A percentile compares a stretch with the other conserved stretches of the same genome.
phyloP scores from a whole-genome alignment of 768 basidiomycete species.

The Suillus spraguei region DNA sequence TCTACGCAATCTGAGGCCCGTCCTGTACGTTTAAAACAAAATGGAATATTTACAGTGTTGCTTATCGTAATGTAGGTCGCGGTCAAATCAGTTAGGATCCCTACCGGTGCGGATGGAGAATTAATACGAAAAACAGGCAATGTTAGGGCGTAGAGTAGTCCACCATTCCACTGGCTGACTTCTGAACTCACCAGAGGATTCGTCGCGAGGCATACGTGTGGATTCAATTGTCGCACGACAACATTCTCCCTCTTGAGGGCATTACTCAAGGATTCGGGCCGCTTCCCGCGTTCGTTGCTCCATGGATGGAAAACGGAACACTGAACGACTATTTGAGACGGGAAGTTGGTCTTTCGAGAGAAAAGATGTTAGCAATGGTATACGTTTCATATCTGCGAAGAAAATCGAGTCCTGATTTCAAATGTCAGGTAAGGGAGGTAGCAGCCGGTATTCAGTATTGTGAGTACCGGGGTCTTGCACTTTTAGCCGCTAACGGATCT shows the following conservation, averaged over 20 bases:
- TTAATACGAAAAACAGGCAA: no score
- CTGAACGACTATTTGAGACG: conserved; percentile 30
- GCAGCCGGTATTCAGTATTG: neutral
- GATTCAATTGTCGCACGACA: conserved; percentile 29
- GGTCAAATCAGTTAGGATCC: no score
- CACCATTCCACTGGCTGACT: neutral
- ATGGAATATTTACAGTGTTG: no score
- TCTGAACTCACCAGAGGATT: conserved; percentile 23
- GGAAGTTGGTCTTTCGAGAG: neutral
- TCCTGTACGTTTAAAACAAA: neutral
- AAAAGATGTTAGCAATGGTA: neutral
- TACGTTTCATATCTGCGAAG: neutral
- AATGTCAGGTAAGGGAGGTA: neutral
- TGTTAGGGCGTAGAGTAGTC: no score
- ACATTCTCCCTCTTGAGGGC: conserved; percentile 35
- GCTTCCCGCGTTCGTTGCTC: conserved; percentile 23
- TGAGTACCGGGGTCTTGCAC: neutral
- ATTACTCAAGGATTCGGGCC: conserved; percentile 14
- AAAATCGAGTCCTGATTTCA: neutral
- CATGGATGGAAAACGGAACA: conserved; percentile 32
- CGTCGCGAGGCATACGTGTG: conserved; percentile 32
- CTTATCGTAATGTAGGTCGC: no score
- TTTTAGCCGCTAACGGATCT: neutral
- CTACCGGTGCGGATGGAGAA: no score
- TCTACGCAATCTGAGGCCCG: neutral